Base-by-base conservation (phyloP, 257 asterid genomes). In the Solanum virginianum region DNA sequence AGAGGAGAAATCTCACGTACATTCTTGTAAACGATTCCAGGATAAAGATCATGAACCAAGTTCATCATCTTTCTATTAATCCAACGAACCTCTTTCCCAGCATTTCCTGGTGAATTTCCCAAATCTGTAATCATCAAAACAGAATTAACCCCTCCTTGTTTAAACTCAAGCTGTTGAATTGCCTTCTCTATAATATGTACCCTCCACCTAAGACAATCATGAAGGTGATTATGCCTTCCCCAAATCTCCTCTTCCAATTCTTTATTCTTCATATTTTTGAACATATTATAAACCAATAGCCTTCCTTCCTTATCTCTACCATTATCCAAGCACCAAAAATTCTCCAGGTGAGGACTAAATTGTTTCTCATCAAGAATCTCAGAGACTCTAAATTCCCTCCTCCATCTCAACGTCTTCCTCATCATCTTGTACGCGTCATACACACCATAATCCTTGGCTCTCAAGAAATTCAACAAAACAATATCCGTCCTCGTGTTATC, bases 271-370 rank as follows among this genome's bases (percentile, higher is more conserved):
- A 86, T 80, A 36, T 77, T 81, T 66, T 91, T 90, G 85, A 91
- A 45, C 47, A 85, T 63, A 54, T 79, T 90, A 88, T 91, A 95
- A 89, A 98, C 93, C 71, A 95, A 13, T 0, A 95, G 90, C 0
- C 96, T 88, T 20, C 98, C 99, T 85, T 88, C 93, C 57, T 84
- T 91, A 68, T 95, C 98, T 53, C 36, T 77, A 0, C 99, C 98
- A 8, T 88, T 86, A 70, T 39, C 79, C 11, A 75, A 20, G 79
- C 88, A 89, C 96, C 96, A 93, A 85, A 87, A 41, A 20, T 75
- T 86, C 72, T 89, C 92, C 8, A 72, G 80, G 74, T 88, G 92
- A 0, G 88, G 87, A 80, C 82, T 60, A 12, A 82, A 62, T 32
- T 87, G 84, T 39, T 90, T 89, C 32, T 89, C 92, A 7, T 71